Percentiles rank a stretch among this genome's conserved stretches.
Conservation (phyloP, 805 yeast species). For the Sungouiozyma ichnusensis region DNA sequence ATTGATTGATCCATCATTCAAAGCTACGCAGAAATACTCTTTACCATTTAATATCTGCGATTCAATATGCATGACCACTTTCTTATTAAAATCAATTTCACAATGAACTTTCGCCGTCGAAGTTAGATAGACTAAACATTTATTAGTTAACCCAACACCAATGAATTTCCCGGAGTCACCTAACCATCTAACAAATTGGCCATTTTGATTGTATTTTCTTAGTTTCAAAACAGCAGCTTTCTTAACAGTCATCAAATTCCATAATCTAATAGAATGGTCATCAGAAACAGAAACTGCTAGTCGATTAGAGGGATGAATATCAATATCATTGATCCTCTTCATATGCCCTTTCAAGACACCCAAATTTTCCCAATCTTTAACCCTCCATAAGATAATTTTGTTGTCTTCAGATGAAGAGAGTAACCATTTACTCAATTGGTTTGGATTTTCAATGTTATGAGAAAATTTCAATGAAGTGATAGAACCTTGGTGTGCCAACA, state of each 20-base stretch:
- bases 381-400: constrained; percentile 82
- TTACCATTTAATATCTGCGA: constrained; percentile 29
- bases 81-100: constrained; percentile 38
- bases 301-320: constrained; percentile 83
- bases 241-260: constrained; percentile 95
- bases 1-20: constrained; percentile 58
- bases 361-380: constrained; percentile 92
- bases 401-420: constrained; percentile 89
- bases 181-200: constrained; percentile 60
- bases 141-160: constrained; percentile 61
- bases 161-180: constrained; percentile 53
- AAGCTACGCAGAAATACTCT: constrained; percentile 57
- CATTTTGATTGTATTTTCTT: constrained; percentile 56
- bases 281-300: constrained; percentile 83
- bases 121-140: constrained; percentile 55
- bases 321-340: constrained; percentile 72
- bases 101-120: constrained; percentile 47
- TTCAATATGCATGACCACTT: constrained; percentile 61
- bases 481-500: constrained; percentile 82
- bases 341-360: constrained; percentile 84
- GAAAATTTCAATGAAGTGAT: constrained; percentile 70
- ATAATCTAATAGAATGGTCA: constrained; percentile 73
- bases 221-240: constrained; percentile 79
- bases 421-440: constrained; percentile 53
- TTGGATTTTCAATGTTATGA: constrained; percentile 29